Percentiles rank a stretch among this genome's conserved stretches.
These are phyloP conservation scores for Reutealis trisperma DNA, from an alignment of 345 rosid genomes.

Conservation along the genomic window DNA sequence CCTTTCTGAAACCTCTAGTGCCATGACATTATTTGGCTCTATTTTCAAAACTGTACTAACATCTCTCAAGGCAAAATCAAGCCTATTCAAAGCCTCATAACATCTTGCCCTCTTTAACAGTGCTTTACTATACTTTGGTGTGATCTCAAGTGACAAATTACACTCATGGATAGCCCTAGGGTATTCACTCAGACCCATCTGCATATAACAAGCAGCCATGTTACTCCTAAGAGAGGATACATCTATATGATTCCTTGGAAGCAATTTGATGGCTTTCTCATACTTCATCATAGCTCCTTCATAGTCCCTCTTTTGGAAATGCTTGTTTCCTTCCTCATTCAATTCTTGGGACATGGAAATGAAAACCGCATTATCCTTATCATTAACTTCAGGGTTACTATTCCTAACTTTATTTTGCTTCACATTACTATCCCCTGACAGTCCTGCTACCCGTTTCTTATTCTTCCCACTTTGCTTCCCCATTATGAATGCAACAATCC, in stretches of 20 bases:
- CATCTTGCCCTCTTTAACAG: slow-evolving; percentile 87
- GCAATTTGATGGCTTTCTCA: slow-evolving; percentile 76
- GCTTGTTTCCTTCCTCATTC: slow-evolving; percentile 81
- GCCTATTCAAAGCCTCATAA: slow-evolving; percentile 78
- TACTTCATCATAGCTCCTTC: slow-evolving; percentile 75
- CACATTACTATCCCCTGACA: slow-evolving; percentile 36
- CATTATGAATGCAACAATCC: slow-evolving; percentile 35
- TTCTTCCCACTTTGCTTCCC: slow-evolving; percentile 54
- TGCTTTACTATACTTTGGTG: slow-evolving; percentile 71
- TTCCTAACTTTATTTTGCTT: slow-evolving; percentile 37
- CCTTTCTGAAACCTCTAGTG: slow-evolving; percentile 71
- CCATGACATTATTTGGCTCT: slow-evolving; percentile 78
- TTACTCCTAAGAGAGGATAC: slow-evolving; percentile 67
- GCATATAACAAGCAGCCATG: slow-evolving; percentile 94
- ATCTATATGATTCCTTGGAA: slow-evolving; percentile 65
- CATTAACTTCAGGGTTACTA: slow-evolving; percentile 38
- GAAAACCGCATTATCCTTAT: slow-evolving; percentile 53
- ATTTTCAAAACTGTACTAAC: slow-evolving; percentile 56
- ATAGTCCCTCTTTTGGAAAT: slow-evolving; percentile 77
- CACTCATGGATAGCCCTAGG: slow-evolving; percentile 77
- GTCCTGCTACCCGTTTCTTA: slow-evolving; percentile 41
- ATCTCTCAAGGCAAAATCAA: slow-evolving; percentile 78
- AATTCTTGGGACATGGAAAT: slow-evolving; percentile 63
- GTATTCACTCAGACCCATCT: slow-evolving; percentile 68
- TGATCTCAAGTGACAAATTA: slow-evolving; percentile 67